phyloP scores from a whole-genome alignment of 371 early-diverging fungal genomes.

The Mortierella sp. region DNA sequence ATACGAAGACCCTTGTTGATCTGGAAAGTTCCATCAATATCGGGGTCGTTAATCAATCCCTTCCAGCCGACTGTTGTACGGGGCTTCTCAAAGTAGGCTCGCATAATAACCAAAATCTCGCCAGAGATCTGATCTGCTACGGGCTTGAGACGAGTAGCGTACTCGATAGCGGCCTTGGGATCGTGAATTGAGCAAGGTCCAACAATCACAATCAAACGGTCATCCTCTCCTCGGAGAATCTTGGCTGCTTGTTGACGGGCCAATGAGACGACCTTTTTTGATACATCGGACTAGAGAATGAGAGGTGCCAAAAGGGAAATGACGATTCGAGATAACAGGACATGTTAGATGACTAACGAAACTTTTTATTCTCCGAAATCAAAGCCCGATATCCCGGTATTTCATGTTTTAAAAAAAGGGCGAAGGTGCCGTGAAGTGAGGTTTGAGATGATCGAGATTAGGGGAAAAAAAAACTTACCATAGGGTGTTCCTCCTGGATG shows the following conservation, averaged over 20 bases:
- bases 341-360: neutral
- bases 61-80: conserved; percentile 96
- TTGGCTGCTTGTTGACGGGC: conserved; percentile 69
- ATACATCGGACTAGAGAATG: conserved; percentile 53
- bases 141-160: conserved; percentile 64
- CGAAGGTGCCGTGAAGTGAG: too few relatives aligned
- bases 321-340: neutral
- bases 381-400: neutral
- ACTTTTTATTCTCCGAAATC: neutral
- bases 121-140: conserved; percentile 68
- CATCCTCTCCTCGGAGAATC: conserved; percentile 82
- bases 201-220: conserved; percentile 84
- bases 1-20: conserved; percentile 93
- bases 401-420: too few relatives aligned
- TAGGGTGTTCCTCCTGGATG: conserved; percentile 71
- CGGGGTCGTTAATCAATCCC: conserved; percentile 87
- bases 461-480: conserved; percentile 58
- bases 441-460: too few relatives aligned
- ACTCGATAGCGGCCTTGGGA: conserved; percentile 87
- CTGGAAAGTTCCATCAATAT: conserved; percentile 75
- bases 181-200: conserved; percentile 96
- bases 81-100: conserved; percentile 96
- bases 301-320: conserved; percentile 6
- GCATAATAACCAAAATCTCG: conserved; percentile 89
- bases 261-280: conserved; percentile 63